These are phyloP conservation scores for Stereum hirsutum DNA, from an alignment of 1,284 basidiomycete species.

Conservation along the genomic window DNA sequence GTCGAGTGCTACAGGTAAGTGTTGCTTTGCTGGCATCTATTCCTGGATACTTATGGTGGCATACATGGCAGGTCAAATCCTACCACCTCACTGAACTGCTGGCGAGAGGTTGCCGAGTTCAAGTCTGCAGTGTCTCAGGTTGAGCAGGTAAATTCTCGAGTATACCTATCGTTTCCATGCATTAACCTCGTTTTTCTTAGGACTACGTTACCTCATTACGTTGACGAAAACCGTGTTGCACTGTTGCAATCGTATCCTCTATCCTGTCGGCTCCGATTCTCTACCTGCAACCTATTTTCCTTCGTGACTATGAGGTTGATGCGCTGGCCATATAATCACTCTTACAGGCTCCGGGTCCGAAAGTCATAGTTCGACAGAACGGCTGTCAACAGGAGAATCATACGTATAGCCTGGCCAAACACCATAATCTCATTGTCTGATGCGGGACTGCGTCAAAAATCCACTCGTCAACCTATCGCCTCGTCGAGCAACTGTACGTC, in stretches of 20 bases:
- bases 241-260: neutral
- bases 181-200: conserved; percentile 1
- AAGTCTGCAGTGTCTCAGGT: conserved; percentile 58
- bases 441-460: too few relatives aligned
- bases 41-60: neutral
- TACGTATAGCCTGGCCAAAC: too few relatives aligned
- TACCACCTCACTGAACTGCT: conserved; percentile 63
- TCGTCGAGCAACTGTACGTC: too few relatives aligned
- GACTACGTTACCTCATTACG: conserved; percentile 1
- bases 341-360: too few relatives aligned
- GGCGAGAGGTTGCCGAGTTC: conserved; percentile 68
- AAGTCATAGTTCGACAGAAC: neutral
- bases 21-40: neutral
- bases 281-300: too few relatives aligned
- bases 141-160: conserved; percentile 55
- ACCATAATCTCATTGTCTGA: too few relatives aligned
- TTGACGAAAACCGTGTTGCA: neutral
- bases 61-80: conserved; percentile 41
- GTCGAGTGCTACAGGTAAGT: conserved; percentile 68
- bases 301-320: too few relatives aligned
- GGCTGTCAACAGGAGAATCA: neutral
- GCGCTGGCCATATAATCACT: too few relatives aligned
- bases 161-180: neutral
- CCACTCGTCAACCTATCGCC: too few relatives aligned
- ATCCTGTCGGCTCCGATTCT: neutral